These are phyloP conservation scores for Tylopilus subfusipes DNA, from an alignment of 768 basidiomycete genomes.

Conservation along the genomic window DNA sequence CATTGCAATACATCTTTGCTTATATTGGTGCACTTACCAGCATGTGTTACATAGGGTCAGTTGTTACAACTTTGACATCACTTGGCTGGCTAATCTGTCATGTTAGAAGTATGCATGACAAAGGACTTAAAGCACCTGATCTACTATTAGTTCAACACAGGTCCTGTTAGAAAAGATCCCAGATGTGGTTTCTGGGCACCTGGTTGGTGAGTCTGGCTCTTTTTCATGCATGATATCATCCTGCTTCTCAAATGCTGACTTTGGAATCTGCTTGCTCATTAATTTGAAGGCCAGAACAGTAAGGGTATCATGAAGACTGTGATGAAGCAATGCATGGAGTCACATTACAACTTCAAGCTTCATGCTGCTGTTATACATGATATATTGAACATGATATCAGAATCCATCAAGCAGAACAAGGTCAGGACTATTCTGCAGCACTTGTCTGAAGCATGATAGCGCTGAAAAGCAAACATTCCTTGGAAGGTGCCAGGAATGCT, in stretches of 20 bases:
- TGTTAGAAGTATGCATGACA: slow-evolving; percentile 92
- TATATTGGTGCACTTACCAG: slow-evolving; percentile 98
- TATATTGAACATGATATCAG: slow-evolving; percentile 99
- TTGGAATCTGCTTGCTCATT: slow-evolving; percentile 94
- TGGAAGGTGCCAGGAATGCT: slow-evolving; percentile 99
- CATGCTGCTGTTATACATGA: slow-evolving; percentile 99
- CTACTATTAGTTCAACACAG: slow-evolving; percentile 99
- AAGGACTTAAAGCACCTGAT: slow-evolving; percentile 99
- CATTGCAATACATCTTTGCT: slow-evolving; percentile 94
- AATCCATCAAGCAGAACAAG: slow-evolving; percentile 98
- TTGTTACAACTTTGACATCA: background rate
- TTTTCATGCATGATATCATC: slow-evolving; percentile 99
- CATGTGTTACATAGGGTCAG: slow-evolving; percentile 97
- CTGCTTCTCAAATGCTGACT: slow-evolving; percentile 97
- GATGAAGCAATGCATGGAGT: slow-evolving; percentile 98
- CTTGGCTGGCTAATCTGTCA: slow-evolving; percentile 4
- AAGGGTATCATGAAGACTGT: slow-evolving; percentile 97
- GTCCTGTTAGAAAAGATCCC: slow-evolving; percentile 98
- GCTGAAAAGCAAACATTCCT: slow-evolving; percentile 96
- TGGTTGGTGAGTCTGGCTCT: slow-evolving; percentile 99
- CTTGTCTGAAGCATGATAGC: slow-evolving; percentile 96
- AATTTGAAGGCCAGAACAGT: slow-evolving; percentile 97
- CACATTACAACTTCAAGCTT: slow-evolving; percentile 95
- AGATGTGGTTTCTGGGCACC: slow-evolving; percentile 99
- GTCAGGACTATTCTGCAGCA: slow-evolving; percentile 99